Evolutionary conservation across 225 moss, liverwort and hornwort species (phyloP).

Genomic region (Asterella californica): DNA sequence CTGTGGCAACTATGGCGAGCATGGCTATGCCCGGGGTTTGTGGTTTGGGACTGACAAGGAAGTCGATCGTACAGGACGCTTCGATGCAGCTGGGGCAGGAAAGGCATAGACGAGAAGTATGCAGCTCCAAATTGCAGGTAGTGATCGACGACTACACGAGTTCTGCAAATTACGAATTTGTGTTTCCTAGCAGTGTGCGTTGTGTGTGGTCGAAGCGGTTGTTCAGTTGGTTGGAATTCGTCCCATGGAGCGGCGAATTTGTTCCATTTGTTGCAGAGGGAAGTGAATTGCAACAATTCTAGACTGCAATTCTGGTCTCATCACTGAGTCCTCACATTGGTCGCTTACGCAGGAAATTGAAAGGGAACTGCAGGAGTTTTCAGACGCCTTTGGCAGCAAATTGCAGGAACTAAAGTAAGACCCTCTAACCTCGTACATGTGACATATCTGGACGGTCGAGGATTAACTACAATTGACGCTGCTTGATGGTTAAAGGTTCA

Average conservation of each 20-base stretch:
- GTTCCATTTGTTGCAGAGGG: background rate
- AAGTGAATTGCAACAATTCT: background rate
- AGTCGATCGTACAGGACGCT: constrained; percentile 39
- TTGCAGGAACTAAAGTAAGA: constrained; percentile 42
- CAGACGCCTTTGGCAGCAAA: constrained; percentile 41
- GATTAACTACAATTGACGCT: background rate
- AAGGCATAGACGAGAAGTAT: constrained; percentile 42
- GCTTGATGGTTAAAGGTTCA: background rate
- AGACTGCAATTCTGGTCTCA: no score
- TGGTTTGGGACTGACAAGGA: constrained; percentile 21
- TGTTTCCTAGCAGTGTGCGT: background rate
- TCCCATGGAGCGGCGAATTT: background rate
- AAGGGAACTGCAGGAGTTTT: constrained; percentile 47
- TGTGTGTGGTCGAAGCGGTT: background rate
- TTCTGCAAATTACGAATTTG: background rate
- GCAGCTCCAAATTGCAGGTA: constrained; percentile 46
- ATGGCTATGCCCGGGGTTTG: constrained; percentile 18
- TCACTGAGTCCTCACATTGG: background rate
- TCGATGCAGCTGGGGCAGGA: constrained; percentile 45
- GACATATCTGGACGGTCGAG: background rate
- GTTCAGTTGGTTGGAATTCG: background rate
- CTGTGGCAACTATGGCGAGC: constrained; percentile 3
- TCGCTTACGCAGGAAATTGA: constrained; percentile 39
- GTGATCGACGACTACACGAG: background rate
- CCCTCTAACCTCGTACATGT: background rate